Evolutionary conservation across 2,329 filamentous ascomycete genomes (phyloP), one percentile per base, ranked within the genome.

Genomic region (Aspergillus persii): DNA sequence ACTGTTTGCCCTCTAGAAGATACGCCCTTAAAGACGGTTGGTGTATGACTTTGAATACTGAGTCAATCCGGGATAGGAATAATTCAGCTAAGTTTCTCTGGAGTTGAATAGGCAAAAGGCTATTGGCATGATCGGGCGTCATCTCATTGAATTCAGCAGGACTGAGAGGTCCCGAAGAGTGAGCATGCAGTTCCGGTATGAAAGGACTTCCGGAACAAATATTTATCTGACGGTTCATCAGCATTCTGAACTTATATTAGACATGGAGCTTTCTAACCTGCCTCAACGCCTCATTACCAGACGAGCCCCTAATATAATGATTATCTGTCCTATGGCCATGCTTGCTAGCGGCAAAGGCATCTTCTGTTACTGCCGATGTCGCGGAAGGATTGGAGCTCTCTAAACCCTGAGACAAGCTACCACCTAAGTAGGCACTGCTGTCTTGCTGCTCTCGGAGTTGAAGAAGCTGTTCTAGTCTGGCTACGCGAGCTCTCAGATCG

Each of bases 31-130:
- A 53, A 4, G 69, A 69, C 6, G 71, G 70, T 9, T 66, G 58
- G 58, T 74, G 71, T 8, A 73, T 39, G 8, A 74, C 64, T 53
- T 73, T 73, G 56, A 74, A 71, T 5, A 71, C 51, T 3, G 71
- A 71, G 50, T 74, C 69, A 9, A 74, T 66, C 30, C 67, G 69
- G 1, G 55, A 51, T 9, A 73, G 12, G 49, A 67, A 74, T 7
- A 71, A 59, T 6, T 70, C 64, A 39, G 59, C 66, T 11, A 74
- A 56, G 6, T 54, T 63, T 23, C 53, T 47, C 30, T 57, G 47
- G 1, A 6, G 18, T 6, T 50, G 7, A 12, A 23, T n/a, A 12
- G 18, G 30, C n/a, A 15, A 5, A 27, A 18, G 11, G 15, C 18
- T n/a, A 8, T 9, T 7, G 15, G 15, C 39, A n/a, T 56, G 59